phyloP scores from a whole-genome alignment of 768 basidiomycete genomes.

The Ramaria sp. region DNA sequence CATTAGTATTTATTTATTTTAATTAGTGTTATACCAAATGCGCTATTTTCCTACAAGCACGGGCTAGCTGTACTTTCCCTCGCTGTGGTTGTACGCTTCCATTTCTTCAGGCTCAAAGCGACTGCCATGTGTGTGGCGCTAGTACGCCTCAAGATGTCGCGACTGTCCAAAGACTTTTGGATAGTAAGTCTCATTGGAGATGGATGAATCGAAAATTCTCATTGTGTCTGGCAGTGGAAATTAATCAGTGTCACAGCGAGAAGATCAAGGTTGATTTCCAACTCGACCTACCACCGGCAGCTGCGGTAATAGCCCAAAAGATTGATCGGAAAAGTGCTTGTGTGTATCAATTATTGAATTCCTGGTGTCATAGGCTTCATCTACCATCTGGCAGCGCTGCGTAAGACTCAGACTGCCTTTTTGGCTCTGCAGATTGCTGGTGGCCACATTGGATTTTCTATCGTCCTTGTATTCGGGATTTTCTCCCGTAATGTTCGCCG shows the following conservation, averaged over 20 bases:
- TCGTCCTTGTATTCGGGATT: constrained; percentile 36
- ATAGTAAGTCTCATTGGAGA: not conserved
- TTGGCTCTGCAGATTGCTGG: constrained; percentile 38
- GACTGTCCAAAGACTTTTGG: constrained; percentile 1
- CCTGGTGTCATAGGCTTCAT: not conserved
- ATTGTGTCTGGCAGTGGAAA: not conserved
- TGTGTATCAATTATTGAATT: not conserved
- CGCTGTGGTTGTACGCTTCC: not conserved
- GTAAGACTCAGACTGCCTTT: constrained; percentile 22
- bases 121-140: not conserved
- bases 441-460: constrained; percentile 40
- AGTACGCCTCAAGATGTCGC: not conserved
- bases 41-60: not conserved
- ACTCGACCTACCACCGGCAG: constrained; percentile 1
- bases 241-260: not conserved
- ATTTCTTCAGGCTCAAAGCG: not conserved
- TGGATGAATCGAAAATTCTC: not conserved
- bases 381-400: not conserved
- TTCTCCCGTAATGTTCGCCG: constrained; percentile 31
- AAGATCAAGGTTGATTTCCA: not conserved
- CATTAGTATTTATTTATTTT: not conserved
- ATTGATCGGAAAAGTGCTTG: not conserved
- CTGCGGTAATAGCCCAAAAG: not conserved
- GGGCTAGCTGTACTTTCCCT: not conserved
- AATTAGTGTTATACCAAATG: not conserved